Conservation (phyloP, 2,329 filamentous ascomycete genomes). For the Teratosphaeria gauchensis region DNA sequence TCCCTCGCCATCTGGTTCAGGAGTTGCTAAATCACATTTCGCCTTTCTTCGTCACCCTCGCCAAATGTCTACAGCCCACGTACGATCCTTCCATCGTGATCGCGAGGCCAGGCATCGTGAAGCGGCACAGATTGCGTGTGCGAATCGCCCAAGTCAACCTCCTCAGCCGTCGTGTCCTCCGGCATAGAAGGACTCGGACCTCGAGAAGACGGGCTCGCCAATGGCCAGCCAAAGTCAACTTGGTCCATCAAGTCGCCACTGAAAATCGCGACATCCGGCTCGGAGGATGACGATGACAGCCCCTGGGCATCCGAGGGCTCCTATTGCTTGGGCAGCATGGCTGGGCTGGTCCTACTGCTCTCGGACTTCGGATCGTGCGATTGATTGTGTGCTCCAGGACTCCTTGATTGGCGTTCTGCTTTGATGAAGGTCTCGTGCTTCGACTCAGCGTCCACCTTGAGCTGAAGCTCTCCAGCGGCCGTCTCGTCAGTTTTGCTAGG, state of each 20-base stretch:
- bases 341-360: background rate
- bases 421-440: background rate
- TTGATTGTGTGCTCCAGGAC: background rate
- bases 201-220: background rate
- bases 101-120: no score
- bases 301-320: background rate
- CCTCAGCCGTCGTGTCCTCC: no score
- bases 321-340: background rate
- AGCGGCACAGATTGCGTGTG: no score
- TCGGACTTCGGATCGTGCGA: background rate
- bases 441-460: background rate
- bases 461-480: background rate
- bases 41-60: no score
- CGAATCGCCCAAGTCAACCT: no score
- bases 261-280: background rate
- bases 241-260: background rate
- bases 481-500: background rate
- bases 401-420: background rate
- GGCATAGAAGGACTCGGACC: background rate
- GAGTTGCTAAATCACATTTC: no score
- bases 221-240: background rate
- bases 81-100: no score
- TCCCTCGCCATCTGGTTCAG: no score
- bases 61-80: no score
- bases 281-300: background rate